phyloP scores from a whole-genome alignment of 768 basidiomycete genomes.

The Lepiota subincarnata region DNA sequence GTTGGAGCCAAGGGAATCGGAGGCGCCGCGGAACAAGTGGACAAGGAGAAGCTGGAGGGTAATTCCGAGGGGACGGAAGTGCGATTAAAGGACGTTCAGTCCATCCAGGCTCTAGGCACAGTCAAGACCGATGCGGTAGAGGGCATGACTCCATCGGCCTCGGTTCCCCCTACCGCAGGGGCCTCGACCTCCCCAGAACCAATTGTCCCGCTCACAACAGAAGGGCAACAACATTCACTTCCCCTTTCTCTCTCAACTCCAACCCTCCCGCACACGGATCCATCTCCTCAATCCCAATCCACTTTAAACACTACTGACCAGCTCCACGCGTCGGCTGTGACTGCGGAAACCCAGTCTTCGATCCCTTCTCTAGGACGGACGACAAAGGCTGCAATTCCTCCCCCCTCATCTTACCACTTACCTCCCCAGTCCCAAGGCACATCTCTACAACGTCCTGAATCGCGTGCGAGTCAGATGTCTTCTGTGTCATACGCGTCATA shows the following conservation, averaged over 20 bases:
- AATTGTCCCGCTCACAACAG: background rate
- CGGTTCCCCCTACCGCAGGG: background rate
- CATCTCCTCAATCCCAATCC: background rate
- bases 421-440: background rate
- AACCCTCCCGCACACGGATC: background rate
- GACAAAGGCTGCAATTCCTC: background rate
- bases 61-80: background rate
- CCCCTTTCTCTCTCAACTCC: background rate
- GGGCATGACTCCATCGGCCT: background rate
- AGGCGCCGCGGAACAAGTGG: background rate
- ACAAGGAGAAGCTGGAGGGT: background rate
- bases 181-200: background rate
- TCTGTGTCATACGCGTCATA: background rate
- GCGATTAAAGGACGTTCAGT: background rate
- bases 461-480: constrained; percentile 9
- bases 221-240: background rate
- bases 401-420: constrained; percentile 4
- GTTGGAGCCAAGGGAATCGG: background rate
- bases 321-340: background rate
- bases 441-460: constrained; percentile 5
- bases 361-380: background rate
- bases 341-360: background rate
- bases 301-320: background rate
- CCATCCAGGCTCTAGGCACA: background rate
- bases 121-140: background rate